These are phyloP conservation scores for Fremontodendron californicum DNA, from an alignment of 345 rosid genomes.

Conservation along the genomic window DNA sequence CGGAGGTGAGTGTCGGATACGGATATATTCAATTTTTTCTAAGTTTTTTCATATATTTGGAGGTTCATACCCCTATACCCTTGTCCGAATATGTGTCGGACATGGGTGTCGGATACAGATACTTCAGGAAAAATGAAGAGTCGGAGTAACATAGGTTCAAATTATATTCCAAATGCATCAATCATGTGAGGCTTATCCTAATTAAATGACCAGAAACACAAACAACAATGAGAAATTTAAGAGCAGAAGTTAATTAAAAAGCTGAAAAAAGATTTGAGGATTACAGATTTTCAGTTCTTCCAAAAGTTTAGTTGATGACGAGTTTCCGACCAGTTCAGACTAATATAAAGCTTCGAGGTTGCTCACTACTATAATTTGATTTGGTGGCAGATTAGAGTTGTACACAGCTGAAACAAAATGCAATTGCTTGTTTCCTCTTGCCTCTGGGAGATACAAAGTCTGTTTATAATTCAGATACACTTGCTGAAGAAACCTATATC, in stretches of 20 bases:
- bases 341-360: neutral
- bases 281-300: neutral
- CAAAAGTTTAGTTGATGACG: neutral
- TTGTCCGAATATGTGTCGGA: no score
- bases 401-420: neutral
- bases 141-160: no score
- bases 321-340: neutral
- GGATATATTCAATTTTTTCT: no score
- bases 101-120: no score
- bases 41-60: no score
- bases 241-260: neutral
- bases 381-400: neutral
- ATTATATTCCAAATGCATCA: neutral
- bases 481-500: conserved; percentile 17
- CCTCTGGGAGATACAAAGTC: neutral
- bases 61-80: no score
- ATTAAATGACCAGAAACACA: neutral
- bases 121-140: no score
- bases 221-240: neutral
- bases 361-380: neutral
- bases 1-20: no score
- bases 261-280: neutral
- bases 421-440: neutral
- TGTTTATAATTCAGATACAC: neutral
- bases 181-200: neutral